Percentiles rank a stretch among this genome's conserved stretches.
Evolutionary conservation across 2,329 filamentous ascomycete genomes (phyloP).

Genomic region (Calonectria fujianensis): DNA sequence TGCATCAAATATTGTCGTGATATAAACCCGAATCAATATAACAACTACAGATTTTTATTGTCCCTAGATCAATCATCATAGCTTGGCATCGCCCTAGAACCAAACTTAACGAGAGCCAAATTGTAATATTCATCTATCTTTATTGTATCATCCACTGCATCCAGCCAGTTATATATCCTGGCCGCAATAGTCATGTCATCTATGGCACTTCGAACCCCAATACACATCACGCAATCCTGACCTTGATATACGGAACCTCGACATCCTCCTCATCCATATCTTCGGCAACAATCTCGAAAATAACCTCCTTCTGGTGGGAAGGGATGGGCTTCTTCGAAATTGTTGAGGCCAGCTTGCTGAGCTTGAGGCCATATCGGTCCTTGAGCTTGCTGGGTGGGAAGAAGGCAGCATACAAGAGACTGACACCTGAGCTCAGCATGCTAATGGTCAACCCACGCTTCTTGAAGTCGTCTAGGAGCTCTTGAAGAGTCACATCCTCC

Average conservation of each 20-base stretch:
- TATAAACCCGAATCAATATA: not conserved
- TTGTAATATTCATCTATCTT: constrained; percentile 48
- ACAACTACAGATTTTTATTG: not conserved
- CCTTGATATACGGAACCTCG: constrained; percentile 97
- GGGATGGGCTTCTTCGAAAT: constrained; percentile 96
- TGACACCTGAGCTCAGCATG: constrained; percentile 98
- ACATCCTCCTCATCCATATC: constrained; percentile 94
- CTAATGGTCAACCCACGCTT: constrained; percentile 86
- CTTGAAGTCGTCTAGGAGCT: constrained; percentile 89
- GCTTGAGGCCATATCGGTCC: constrained; percentile 87
- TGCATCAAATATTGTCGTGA: not conserved
- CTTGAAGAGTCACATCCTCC: constrained; percentile 86
- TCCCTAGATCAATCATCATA: not conserved
- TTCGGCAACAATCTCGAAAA: constrained; percentile 96
- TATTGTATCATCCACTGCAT: constrained; percentile 43
- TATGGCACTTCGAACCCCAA: constrained; percentile 27
- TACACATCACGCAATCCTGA: constrained; percentile 74
- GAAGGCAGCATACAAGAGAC: constrained; percentile 94
- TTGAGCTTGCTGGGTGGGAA: constrained; percentile 86
- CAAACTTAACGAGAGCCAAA: not conserved
- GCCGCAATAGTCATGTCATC: constrained; percentile 40
- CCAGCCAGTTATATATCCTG: constrained; percentile 37
- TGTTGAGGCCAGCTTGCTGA: constrained; percentile 90
- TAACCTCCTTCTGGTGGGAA: constrained; percentile 93
- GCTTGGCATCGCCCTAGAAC: not conserved